These are phyloP conservation scores for Fistulifera solaris DNA, from an alignment of 108 stramenopile species.

Conservation along the genomic window DNA sequence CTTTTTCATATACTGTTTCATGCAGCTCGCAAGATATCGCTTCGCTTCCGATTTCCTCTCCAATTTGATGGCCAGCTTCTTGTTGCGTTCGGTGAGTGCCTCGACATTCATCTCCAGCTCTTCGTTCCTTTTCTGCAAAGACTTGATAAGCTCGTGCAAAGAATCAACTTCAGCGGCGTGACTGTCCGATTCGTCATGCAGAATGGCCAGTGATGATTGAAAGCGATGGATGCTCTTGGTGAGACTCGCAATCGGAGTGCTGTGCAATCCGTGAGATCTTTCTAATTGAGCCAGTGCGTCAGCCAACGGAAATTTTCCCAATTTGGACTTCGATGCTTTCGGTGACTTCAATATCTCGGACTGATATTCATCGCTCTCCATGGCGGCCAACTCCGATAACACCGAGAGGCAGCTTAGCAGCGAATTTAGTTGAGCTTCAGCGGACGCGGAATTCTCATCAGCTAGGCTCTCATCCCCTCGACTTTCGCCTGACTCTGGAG, in stretches of 20 bases:
- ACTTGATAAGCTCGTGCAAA: neutral
- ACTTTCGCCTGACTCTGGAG: no score
- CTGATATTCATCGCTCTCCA: conserved; percentile 22
- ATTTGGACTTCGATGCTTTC: neutral
- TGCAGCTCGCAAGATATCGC: neutral
- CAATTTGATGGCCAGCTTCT: conserved; percentile 12
- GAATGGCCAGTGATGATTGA: conserved; percentile 20
- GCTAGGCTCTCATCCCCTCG: neutral
- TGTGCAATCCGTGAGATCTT: neutral
- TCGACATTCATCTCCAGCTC: conserved; percentile 18
- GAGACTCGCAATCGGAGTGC: conserved; percentile 12
- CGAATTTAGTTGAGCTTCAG: neutral
- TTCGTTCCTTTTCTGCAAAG: conserved; percentile 4
- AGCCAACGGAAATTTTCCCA: neutral
- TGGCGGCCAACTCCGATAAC: conserved; percentile 13
- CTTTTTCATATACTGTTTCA: conserved; percentile 4
- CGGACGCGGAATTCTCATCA: neutral
- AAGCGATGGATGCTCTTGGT: conserved; percentile 23
- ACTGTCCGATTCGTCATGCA: conserved; percentile 20
- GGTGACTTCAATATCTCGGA: conserved; percentile 11
- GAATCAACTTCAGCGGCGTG: conserved; percentile 4
- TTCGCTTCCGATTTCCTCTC: neutral
- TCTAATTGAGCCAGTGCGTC: neutral
- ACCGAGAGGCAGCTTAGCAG: conserved; percentile 10
- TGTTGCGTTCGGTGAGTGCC: conserved; percentile 21